phyloP scores from a whole-genome alignment of 2,329 filamentous ascomycete genomes.

The Penicillium sp. region DNA sequence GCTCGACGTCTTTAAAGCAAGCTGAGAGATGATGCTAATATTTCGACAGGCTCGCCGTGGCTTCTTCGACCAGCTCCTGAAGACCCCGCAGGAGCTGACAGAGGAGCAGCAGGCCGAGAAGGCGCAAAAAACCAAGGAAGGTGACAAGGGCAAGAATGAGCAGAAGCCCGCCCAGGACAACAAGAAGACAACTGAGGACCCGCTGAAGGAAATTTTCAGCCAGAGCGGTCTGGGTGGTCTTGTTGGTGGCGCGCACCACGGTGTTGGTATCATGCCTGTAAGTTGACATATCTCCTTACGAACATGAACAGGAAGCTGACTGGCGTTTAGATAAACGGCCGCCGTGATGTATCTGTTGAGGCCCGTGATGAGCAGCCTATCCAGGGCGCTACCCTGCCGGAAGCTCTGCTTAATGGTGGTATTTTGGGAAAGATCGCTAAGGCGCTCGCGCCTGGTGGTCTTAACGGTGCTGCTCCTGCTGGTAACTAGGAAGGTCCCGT shows the following conservation, averaged over 20 bases:
- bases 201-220: constrained; percentile 11
- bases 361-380: constrained; percentile 20
- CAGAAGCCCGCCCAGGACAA: not conserved
- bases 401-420: constrained; percentile 18
- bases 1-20: not conserved
- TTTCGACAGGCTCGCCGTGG: not conserved
- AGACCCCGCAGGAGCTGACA: not conserved
- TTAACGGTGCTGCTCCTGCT: not conserved
- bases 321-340: constrained; percentile 14
- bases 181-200: not conserved
- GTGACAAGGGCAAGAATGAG: not conserved
- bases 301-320: not conserved
- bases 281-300: not conserved
- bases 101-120: not conserved
- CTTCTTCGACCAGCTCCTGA: constrained; percentile 2
- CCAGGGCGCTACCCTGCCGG: constrained; percentile 20
- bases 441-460: constrained; percentile 4
- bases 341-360: constrained; percentile 17
- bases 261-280: constrained; percentile 25
- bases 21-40: not conserved
- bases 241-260: constrained; percentile 20
- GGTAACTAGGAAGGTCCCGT: not conserved
- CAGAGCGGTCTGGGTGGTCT: constrained; percentile 19
- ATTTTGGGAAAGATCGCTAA: constrained; percentile 18
- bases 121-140: not conserved